Evolutionary conservation across 345 rosid species (phyloP).

Genomic region (Turnera subulata): DNA sequence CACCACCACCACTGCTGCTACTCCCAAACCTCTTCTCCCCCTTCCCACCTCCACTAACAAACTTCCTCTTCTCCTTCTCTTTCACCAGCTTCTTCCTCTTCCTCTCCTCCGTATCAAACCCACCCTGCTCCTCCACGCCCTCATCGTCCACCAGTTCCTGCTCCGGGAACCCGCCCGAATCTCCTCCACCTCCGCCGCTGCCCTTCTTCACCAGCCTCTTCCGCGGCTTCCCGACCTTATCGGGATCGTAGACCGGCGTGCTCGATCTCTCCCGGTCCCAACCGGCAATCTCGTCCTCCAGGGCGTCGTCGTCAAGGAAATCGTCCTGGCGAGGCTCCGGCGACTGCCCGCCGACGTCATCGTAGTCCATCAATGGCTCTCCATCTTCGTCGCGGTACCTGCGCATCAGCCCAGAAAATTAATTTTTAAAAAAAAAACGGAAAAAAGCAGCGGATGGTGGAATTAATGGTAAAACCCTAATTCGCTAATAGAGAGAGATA

Average conservation of each 20-base stretch:
- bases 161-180: conserved; percentile 16
- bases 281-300: conserved; percentile 57
- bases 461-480: not conserved
- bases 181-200: conserved; percentile 26
- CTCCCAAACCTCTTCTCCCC: conserved; percentile 33
- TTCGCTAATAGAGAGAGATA: not conserved
- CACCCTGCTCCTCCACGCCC: conserved; percentile 30
- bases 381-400: conserved; percentile 93
- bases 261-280: conserved; percentile 56
- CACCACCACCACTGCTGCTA: conserved; percentile 14
- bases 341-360: conserved; percentile 57
- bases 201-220: conserved; percentile 85
- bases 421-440: conserved; percentile 3
- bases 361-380: conserved; percentile 92
- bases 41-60: conserved; percentile 7
- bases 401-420: not conserved
- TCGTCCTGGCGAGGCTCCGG: conserved; percentile 46
- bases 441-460: not conserved
- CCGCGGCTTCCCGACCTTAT: conserved; percentile 64
- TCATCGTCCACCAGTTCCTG: conserved; percentile 61
- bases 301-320: conserved; percentile 43
- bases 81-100: conserved; percentile 53
- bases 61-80: conserved; percentile 56
- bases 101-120: conserved; percentile 41
- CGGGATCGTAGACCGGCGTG: conserved; percentile 61